Percentiles rank a stretch among this genome's conserved stretches.
phyloP scores from a whole-genome alignment of 495 filamentous ascomycete genomes.

The Lindgomyces ingoldianus region DNA sequence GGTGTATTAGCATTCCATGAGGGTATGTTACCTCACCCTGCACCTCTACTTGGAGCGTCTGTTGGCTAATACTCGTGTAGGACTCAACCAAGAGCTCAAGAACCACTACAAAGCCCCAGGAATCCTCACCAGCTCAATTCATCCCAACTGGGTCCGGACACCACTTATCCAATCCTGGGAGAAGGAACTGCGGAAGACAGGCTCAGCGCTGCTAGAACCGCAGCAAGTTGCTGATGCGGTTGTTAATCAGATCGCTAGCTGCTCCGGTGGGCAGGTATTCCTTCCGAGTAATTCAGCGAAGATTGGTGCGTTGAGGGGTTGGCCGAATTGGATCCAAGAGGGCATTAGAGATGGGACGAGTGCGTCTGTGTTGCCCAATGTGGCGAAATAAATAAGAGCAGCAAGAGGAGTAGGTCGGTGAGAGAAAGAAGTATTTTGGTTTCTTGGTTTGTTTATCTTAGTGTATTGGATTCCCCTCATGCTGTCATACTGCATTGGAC shows the following conservation, averaged over 20 bases:
- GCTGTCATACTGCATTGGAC: no score
- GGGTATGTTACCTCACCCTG: constrained; percentile 40
- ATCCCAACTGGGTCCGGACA: constrained; percentile 44
- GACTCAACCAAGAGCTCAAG: constrained; percentile 41
- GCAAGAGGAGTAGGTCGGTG: background rate
- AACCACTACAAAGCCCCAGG: constrained; percentile 36
- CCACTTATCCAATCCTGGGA: constrained; percentile 31
- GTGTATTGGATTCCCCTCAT: no score
- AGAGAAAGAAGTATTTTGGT: no score
- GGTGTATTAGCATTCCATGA: constrained; percentile 59
- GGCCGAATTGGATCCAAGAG: constrained; percentile 35
- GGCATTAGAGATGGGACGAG: background rate
- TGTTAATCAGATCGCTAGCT: constrained; percentile 24
- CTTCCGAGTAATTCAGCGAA: background rate
- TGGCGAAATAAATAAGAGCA: constrained; percentile 1
- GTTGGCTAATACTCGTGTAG: constrained; percentile 3
- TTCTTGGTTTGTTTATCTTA: no score
- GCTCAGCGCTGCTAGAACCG: constrained; percentile 13
- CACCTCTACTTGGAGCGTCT: background rate
- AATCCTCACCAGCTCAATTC: constrained; percentile 43
- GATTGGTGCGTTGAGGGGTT: constrained; percentile 10
- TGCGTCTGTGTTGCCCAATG: constrained; percentile 1
- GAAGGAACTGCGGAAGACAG: constrained; percentile 13
- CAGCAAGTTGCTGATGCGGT: constrained; percentile 27
- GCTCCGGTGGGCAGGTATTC: constrained; percentile 24